Base-by-base conservation (phyloP, 169 alveolate genomes). In the Plasmodium malariae region DNA sequence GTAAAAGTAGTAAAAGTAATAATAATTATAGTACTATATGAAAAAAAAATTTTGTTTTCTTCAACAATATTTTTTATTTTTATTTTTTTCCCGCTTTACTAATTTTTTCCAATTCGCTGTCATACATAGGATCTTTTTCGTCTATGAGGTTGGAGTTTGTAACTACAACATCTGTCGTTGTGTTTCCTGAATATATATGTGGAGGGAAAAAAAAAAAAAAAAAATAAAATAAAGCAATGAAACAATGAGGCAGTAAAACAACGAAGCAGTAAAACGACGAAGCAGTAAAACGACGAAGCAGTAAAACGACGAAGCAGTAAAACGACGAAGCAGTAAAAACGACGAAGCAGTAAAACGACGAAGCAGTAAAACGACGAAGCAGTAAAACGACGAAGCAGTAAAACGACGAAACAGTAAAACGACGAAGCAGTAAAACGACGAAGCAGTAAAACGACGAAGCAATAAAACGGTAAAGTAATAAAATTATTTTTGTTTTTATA, bases 61-160 rank as follows among this genome's bases (percentile, higher is more conserved):
- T 21, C 67, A 48, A 5, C 26, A 19, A 48, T 49, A 28, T 70
- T 14, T 30, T 63, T 70, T 26, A 55, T 55, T 73, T 65, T 49
- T 32, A 43, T 51, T 48, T 36, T 73, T 65, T 80, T 43, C 26
- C 73, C 17, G 63, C 90, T 28, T 70, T 86, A 34, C n/a, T 43
- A 32, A 11, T 34, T 43, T 17, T 69, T 62, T 86, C 92, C 37
- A 28, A 24, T 34, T 70, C 92, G 28, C 92, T 86, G 21, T 86
- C 92, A 86, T 86, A 86, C 92, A 86, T 86, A 4, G 92, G 92
- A 40, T 86, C 92, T 32, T 57, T 71, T 57, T 86, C 72, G 70
- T 86, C 92, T 28, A 49, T 70, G 11, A 76, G 78, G 2, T 86
- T 70, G 67, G 14, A 26, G 12, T 86, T 76, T 17, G 55, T n/a